Conservation (phyloP, 139 green algal species). For the Trebouxia sp. region DNA sequence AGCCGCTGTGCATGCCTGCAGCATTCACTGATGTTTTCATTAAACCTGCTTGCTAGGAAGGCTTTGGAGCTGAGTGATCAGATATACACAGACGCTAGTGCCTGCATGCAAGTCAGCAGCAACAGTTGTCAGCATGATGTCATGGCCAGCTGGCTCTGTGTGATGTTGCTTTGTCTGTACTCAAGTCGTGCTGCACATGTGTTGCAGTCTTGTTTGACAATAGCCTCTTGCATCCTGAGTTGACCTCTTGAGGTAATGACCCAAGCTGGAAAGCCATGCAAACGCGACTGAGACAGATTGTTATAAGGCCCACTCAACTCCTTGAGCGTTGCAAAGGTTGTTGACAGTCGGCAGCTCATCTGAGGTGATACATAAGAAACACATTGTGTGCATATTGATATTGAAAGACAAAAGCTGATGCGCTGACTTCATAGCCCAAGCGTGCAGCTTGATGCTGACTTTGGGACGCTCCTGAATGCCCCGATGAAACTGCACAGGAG, state of each 20-base stretch:
- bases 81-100: too few species aligned
- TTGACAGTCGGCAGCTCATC: background rate
- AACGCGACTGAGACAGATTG: background rate
- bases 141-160: too few species aligned
- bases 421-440: background rate
- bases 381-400: background rate
- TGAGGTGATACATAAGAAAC: background rate
- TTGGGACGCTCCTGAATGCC: background rate
- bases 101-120: too few species aligned
- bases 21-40: background rate
- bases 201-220: too few species aligned
- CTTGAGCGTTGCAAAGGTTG: background rate
- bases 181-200: too few species aligned
- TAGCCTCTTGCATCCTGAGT: too few species aligned
- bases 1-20: conserved; percentile 18
- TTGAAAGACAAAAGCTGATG: too few species aligned
- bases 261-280: background rate
- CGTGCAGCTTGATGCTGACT: background rate
- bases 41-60: background rate
- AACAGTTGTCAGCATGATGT: too few species aligned
- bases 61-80: too few species aligned
- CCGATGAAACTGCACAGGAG: background rate
- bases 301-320: background rate
- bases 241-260: too few species aligned
- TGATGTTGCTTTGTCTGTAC: too few species aligned